Base-by-base conservation (phyloP, 192 early-diverging fungal genomes). In the Coemansia sp. region DNA sequence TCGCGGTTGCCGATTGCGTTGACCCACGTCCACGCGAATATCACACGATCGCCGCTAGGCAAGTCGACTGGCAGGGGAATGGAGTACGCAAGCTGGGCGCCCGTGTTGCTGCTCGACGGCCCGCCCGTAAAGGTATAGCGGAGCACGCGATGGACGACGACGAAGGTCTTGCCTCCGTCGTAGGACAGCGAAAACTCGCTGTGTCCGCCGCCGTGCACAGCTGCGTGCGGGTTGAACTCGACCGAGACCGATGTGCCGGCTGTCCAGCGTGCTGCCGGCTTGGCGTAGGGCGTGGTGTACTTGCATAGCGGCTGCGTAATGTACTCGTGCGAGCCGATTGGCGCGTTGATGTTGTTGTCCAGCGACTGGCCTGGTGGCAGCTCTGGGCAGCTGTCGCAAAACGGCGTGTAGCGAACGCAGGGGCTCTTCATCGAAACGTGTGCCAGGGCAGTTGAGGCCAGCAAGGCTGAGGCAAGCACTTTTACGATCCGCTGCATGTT, bases 1-100 rank as follows among this genome's bases (percentile, higher is more conserved):
- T 89, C 89, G 51, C 89, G 87, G 70, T 91, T 89, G 14, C 89
- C 89, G 59, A 79, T 71, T 32, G 85, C 85, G 75, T 91, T 91
- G 45, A 84, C 84, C 85, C 86, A 91, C 12, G 86, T 63, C 90
- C 90, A 91, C 20, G 86, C 84, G 61, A 91, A 84, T 37, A 88
- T 65, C 0, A 76, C 87, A 3, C 62, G 53, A 22, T 85, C 79
- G 17, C 80, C 64, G 0, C 77, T 60, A 5, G 89, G 89, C 41
- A 87, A 66, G 25, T 68, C 61, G 25, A 54, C 63, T 4, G 90
- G 90, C 57, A 91, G 74, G n/a, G 38, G 66, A 31, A 90, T 74
- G 17, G 66, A n/a, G 51, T 84, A 76, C 1, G 70, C 35, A 9
- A 66, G 57, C 15, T 61, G 60, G 10, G 62, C 67, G 10, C 56